Evolutionary conservation across 1,284 basidiomycete genomes (phyloP).

Genomic region (Cryptococcus sp.): DNA sequence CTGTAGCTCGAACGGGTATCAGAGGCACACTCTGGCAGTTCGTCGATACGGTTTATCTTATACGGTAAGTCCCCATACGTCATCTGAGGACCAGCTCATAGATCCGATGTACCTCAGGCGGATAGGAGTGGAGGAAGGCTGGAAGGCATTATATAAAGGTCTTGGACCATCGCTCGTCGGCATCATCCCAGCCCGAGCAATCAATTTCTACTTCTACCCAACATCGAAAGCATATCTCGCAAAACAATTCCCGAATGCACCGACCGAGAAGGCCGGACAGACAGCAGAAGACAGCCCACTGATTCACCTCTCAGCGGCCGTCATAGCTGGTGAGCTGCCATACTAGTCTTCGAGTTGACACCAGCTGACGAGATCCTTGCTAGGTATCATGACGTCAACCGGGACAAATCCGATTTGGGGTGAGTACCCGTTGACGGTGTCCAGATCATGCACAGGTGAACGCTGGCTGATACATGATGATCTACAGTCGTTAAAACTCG

Average conservation of each 20-base stretch:
- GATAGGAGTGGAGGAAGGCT: conserved; percentile 87
- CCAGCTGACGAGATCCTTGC: not conserved
- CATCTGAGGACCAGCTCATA: not conserved
- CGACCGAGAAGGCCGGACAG: conserved; percentile 58
- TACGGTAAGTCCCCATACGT: conserved; percentile 62
- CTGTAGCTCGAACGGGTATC: conserved; percentile 43
- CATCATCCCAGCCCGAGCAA: conserved; percentile 87
- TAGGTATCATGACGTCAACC: conserved; percentile 78
- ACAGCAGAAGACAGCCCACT: conserved; percentile 75
- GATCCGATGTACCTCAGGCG: conserved; percentile 59
- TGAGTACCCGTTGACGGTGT: conserved; percentile 14
- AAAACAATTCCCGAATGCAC: conserved; percentile 62
- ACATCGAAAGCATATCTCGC: conserved; percentile 93
- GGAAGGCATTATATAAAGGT: conserved; percentile 88
- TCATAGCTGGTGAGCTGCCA: conserved; percentile 61
- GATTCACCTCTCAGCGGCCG: conserved; percentile 84
- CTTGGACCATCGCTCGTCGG: conserved; percentile 93
- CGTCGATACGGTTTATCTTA: conserved; percentile 88
- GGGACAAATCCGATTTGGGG: conserved; percentile 95
- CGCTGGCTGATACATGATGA: not conserved
- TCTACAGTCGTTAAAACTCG: conserved; percentile 87
- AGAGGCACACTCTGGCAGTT: conserved; percentile 81
- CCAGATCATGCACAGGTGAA: not conserved
- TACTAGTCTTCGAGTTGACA: not conserved
- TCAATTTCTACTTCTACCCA: conserved; percentile 98